Conservation (phyloP, 768 basidiomycete species). For the Sarcodon sp. region DNA sequence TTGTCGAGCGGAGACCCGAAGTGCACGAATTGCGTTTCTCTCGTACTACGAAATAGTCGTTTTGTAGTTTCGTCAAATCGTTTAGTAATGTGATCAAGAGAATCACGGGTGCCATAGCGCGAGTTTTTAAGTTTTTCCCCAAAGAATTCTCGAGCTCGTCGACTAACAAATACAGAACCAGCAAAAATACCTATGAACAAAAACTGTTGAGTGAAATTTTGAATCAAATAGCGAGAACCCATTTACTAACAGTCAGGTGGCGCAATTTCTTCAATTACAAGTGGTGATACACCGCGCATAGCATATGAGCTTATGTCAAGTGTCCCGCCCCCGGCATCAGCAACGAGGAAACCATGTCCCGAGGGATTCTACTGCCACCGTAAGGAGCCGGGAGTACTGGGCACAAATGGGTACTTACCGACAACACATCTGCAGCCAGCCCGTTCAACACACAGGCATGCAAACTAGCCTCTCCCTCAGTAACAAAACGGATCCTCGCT, state of each 20-base stretch:
- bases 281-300: conserved; percentile 52
- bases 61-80: conserved; percentile 79
- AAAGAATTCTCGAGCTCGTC: conserved; percentile 59
- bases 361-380: conserved; percentile 42
- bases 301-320: conserved; percentile 75
- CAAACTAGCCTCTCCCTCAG: conserved; percentile 75
- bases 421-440: conserved; percentile 65
- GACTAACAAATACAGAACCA: conserved; percentile 73
- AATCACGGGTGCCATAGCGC: conserved; percentile 57
- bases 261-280: conserved; percentile 74
- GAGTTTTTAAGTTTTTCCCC: conserved; percentile 65
- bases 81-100: conserved; percentile 69
- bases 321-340: conserved; percentile 74
- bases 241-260: conserved; percentile 59
- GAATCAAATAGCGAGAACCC: neutral
- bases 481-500: conserved; percentile 67
- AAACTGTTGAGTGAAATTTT: neutral
- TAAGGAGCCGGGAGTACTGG: neutral
- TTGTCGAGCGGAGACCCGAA: conserved; percentile 75
- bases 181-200: conserved; percentile 54
- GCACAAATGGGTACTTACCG: conserved; percentile 26
- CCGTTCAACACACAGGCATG: conserved; percentile 73
- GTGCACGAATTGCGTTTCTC: conserved; percentile 56
- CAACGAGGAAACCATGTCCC: conserved; percentile 66
- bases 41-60: conserved; percentile 58